Evolutionary conservation across 495 filamentous ascomycete genomes (phyloP), one percentile per base, ranked within the genome.

Genomic region (Pseudoneurospora amorphoporcata): DNA sequence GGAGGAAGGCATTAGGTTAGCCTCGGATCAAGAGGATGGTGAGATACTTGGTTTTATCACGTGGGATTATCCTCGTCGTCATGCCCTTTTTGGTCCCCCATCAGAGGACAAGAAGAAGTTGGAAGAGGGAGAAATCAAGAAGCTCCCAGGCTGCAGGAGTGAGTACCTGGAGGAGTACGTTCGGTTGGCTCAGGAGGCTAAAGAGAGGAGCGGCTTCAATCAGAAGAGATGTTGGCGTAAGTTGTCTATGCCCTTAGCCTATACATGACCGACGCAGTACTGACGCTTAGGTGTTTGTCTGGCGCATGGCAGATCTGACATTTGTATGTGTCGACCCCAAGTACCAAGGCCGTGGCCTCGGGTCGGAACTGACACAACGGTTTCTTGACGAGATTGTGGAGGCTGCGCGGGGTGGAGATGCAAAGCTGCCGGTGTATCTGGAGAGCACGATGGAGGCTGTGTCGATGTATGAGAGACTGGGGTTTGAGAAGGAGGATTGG

Each of bases 331-430:
- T 79, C 4, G 76, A 82, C 23, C 83, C 81, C 0, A 76, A 72
- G n/a, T 82, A 80, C 72, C 82, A 83, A 45, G 81, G 84, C 23
- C 80, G 75, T 3, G 84, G 85, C 23, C 79, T 83, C 42, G 85
- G 77, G 41, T 75, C 79, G 16, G 43, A 77, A 38, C 75, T 87
- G 6, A 77, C 81, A 8, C n/a, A 77, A 9, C 73, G 70, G 42
- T 65, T 65, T 29, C 14, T 65, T 16, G 53, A 65, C 10, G 23
- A 23, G 23, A 32, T 17, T 12, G 81, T 85, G 6, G 78, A 84
- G 58, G 83, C 83, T 0, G 77, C 79, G 14, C 73, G 70, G 37
- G 82, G 84, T 8, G 72, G 73, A 8, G 82, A 85, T 12, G 29
- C 8, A 65, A 16, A 16, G 53, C 41, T 85, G 47, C 74, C 81